Evolutionary conservation across 345 rosid species (phyloP).

Genomic region (Salix koriyanagi): DNA sequence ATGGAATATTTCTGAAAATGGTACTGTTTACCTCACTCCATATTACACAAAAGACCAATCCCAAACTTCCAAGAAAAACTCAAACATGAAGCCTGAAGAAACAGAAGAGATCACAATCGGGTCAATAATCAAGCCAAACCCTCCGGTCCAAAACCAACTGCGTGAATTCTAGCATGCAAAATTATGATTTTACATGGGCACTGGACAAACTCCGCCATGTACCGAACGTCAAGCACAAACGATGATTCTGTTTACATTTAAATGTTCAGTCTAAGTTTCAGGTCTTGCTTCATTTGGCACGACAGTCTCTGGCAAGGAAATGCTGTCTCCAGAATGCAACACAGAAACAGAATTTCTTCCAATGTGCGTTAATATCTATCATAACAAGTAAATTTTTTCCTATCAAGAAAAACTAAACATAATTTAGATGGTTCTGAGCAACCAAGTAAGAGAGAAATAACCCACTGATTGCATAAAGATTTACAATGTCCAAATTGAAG

Average conservation of each 20-base stretch:
- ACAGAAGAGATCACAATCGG: no score
- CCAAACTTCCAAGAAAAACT: no score
- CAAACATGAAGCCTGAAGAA: no score
- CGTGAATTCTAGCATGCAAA: neutral
- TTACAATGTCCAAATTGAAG: neutral
- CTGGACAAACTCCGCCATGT: neutral
- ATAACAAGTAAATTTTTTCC: no score
- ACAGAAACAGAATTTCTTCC: neutral
- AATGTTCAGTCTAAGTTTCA: neutral
- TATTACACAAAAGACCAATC: no score
- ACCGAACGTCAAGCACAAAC: neutral
- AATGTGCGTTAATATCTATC: neutral
- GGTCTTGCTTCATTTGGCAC: neutral
- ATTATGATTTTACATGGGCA: neutral
- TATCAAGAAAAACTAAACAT: neutral
- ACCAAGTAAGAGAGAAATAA: neutral
- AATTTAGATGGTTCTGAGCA: neutral
- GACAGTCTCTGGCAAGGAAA: neutral
- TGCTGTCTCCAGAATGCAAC: neutral
- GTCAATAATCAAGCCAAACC: no score
- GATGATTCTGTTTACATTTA: neutral
- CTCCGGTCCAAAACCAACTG: neutral
- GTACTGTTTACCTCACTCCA: no score
- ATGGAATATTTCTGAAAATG: no score
- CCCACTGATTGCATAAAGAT: neutral